Evolutionary conservation across 805 yeast genomes (phyloP).

Genomic region (Kodamaea jinghongensis): DNA sequence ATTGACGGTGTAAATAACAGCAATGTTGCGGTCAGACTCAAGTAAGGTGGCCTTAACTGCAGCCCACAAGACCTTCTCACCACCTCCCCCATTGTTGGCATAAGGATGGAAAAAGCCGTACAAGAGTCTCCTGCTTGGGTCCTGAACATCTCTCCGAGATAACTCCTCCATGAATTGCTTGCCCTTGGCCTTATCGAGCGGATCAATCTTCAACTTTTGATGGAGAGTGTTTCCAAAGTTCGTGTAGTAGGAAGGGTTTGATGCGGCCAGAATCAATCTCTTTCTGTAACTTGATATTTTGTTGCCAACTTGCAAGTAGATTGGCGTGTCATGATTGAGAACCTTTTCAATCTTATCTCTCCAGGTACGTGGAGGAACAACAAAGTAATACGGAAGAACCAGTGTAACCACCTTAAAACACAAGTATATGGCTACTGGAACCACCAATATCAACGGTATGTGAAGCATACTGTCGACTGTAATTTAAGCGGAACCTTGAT

Average conservation of each 20-base stretch:
- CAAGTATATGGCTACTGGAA: constrained; percentile 13
- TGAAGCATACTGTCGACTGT: background rate
- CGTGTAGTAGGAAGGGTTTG: constrained; percentile 36
- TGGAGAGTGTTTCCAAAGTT: constrained; percentile 25
- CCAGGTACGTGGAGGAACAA: constrained; percentile 42
- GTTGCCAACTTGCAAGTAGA: constrained; percentile 33
- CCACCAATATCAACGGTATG: constrained; percentile 3
- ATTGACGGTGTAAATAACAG: constrained; percentile 73
- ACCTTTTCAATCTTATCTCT: constrained; percentile 31
- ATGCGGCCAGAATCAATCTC: constrained; percentile 35
- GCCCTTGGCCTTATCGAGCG: constrained; percentile 25
- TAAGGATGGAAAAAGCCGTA: constrained; percentile 94
- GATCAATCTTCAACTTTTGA: constrained; percentile 34
- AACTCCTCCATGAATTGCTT: constrained; percentile 23
- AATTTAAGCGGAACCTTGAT: constrained; percentile 2
- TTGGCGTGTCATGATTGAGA: constrained; percentile 31
- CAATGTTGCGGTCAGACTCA: constrained; percentile 48
- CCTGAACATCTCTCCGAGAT: constrained; percentile 33
- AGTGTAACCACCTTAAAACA: constrained; percentile 19
- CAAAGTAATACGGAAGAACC: constrained; percentile 32
- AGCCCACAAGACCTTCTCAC: constrained; percentile 95
- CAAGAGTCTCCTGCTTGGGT: constrained; percentile 41
- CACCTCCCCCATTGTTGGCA: constrained; percentile 97
- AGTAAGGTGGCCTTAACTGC: constrained; percentile 72
- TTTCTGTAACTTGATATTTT: constrained; percentile 41